Percentiles rank a stretch among this genome's conserved stretches.
Evolutionary conservation across 768 basidiomycete genomes (phyloP).

Genomic region (Lepiota brunneoincarnata): DNA sequence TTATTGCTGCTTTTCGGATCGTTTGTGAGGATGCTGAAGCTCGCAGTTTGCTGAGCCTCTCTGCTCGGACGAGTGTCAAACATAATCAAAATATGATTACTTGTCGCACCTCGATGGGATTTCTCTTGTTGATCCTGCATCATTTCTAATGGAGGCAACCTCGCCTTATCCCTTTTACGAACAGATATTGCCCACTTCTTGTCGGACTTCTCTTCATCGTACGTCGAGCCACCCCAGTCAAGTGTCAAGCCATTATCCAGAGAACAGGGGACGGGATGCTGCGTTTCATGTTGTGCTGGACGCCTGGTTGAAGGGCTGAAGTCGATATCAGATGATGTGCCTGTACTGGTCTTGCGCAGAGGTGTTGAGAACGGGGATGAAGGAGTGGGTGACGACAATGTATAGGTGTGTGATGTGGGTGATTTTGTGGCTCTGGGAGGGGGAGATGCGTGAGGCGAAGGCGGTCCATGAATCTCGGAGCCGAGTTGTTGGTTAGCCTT

Average conservation of each 20-base stretch:
- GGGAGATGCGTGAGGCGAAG: conserved; percentile 9
- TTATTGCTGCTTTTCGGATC: conserved; percentile 60
- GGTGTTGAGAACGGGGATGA: conserved; percentile 24
- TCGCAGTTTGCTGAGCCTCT: conserved; percentile 55
- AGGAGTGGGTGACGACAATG: conserved; percentile 21
- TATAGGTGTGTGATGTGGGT: conserved; percentile 16
- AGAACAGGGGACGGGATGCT: conserved; percentile 69
- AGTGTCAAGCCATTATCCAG: conserved; percentile 66
- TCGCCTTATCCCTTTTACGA: conserved; percentile 60
- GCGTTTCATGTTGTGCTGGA: conserved; percentile 23
- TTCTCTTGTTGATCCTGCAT: conserved; percentile 60
- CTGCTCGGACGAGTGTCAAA: conserved; percentile 28
- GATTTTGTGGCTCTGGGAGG: conserved; percentile 23
- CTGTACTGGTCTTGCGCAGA: conserved; percentile 23
- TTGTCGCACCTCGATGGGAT: conserved; percentile 48
- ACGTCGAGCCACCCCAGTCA: conserved; percentile 64
- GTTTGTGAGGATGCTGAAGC: conserved; percentile 49
- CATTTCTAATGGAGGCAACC: conserved; percentile 36
- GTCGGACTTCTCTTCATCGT: conserved; percentile 57
- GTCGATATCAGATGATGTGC: conserved; percentile 52
- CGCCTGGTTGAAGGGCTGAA: conserved; percentile 63
- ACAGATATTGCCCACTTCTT: conserved; percentile 59
- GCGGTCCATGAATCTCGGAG: conserved; percentile 15
- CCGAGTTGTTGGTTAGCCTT: conserved; percentile 22
- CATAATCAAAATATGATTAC: not conserved